Evolutionary conservation across 169 alveolate species (phyloP).

Genomic region (Babesia caballi): DNA sequence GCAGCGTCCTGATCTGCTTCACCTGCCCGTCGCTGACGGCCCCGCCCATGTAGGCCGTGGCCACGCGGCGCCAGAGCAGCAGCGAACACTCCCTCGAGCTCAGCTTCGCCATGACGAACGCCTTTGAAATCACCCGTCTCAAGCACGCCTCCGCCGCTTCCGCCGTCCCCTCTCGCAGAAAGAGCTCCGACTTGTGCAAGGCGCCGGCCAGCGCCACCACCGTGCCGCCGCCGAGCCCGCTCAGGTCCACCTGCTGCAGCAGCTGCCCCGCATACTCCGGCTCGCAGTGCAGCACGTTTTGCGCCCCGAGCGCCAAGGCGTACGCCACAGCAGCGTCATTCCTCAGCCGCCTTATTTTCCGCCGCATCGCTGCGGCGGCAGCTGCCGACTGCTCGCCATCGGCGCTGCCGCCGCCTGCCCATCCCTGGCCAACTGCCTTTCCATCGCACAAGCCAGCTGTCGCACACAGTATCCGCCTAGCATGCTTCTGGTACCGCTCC

Average conservation of each 20-base stretch:
- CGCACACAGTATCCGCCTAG: constrained; percentile 7
- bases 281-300: background rate
- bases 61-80: constrained; percentile 30
- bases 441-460: background rate
- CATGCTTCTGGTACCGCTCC: background rate
- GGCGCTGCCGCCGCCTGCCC: background rate
- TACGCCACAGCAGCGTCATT: background rate
- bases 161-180: background rate
- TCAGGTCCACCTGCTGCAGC: background rate
- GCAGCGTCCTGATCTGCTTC: background rate
- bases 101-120: background rate
- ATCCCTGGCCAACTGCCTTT: background rate
- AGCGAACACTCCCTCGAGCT: constrained; percentile 33
- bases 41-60: constrained; percentile 28
- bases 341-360: background rate
- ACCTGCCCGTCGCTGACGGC: background rate
- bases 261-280: background rate
- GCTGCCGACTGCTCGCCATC: background rate
- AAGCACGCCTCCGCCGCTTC: background rate
- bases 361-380: background rate
- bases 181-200: constrained; percentile 33
- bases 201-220: constrained; percentile 31
- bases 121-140: background rate
- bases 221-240: background rate
- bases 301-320: background rate